Evolutionary conservation across 306 rosid species (phyloP), one percentile per base, ranked within the genome.

Genomic region (Vigna mungo): DNA sequence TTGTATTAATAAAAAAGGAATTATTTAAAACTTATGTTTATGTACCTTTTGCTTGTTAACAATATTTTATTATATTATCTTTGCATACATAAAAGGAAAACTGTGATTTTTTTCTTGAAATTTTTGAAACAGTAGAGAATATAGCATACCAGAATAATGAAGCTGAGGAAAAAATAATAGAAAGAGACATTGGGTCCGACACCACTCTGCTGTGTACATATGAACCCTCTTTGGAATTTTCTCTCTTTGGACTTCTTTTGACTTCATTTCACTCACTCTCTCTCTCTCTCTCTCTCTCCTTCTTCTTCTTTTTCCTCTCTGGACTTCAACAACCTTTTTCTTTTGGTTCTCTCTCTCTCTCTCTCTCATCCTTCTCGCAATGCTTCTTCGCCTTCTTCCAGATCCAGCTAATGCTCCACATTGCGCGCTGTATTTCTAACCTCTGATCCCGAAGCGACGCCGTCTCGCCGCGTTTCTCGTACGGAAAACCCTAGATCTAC

Each of bases 401-500:
- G 97, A 94, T 94, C 98, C 88, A 83, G 83, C 88, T 66, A 91
- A 87, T 86, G 76, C 85, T 80, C 74, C 82, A 83, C 32, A 20
- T 81, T 39, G 54, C 43, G 0, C 67, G 0, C 44, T 13, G 46
- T 72, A 43, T 69, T 52, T 77, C 53, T 69, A 69, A 55, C 78
- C 17, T 52, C 63, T 82, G 62, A 65, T 64, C 34, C 68, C 61
- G 12, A 18, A 72, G 44, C 61, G 65, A 52, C 70, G 25, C 15
- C 59, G 9, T 59, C 25, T 65, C 3, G 0, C 49, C 14, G 1
- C 14, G 0, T 7, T 25, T 44, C 41, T 7, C 56, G 14, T 56
- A 7, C 56, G 15, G 3, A 20, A 82, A 92, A 91, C 90, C 97
- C 94, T 92, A 95, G 99, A 95, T 95, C 99, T 86, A 85, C 85